Conservation (phyloP, 2,329 filamentous ascomycete species). For the Anthostomella pinea region DNA sequence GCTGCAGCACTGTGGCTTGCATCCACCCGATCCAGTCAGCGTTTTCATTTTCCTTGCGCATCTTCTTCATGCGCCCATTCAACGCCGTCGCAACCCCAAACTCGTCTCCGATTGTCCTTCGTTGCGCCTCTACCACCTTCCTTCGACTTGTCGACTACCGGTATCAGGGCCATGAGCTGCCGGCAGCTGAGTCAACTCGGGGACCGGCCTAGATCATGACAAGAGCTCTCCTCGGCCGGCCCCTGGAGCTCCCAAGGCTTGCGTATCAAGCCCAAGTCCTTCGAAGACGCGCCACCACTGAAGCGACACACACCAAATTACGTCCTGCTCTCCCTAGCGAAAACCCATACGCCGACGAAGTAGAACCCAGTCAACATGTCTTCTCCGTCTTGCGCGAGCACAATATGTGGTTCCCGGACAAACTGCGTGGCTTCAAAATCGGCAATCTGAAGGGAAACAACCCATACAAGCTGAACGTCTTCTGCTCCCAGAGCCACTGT, state of each 20-base stretch:
- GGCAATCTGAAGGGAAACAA: conserved; percentile 12
- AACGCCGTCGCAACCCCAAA: too few relatives aligned
- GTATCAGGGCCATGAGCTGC: too few relatives aligned
- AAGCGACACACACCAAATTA: too few relatives aligned
- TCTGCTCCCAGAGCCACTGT: conserved; percentile 22
- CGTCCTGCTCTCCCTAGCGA: not conserved
- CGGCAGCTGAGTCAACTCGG: conserved; percentile 6
- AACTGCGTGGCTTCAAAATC: conserved; percentile 7
- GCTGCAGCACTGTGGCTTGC: too few relatives aligned
- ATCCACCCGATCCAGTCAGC: too few relatives aligned
- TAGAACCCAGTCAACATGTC: conserved; percentile 18
- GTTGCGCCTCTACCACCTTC: too few relatives aligned
- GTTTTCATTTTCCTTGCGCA: too few relatives aligned
- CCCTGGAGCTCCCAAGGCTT: conserved; percentile 7
- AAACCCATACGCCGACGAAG: not conserved
- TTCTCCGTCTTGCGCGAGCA: conserved; percentile 38
- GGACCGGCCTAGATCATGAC: conserved; percentile 20
- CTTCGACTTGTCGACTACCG: too few relatives aligned
- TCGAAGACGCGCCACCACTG: too few relatives aligned
- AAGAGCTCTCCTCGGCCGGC: conserved; percentile 14
- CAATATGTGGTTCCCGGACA: conserved; percentile 33
- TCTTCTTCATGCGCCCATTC: too few relatives aligned
- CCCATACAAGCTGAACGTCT: conserved; percentile 10
- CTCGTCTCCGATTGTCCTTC: too few relatives aligned
- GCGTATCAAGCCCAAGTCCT: conserved; percentile 1